Evolutionary conservation across 306 rosid genomes (phyloP).

Genomic region (Cucumis hystrix): DNA sequence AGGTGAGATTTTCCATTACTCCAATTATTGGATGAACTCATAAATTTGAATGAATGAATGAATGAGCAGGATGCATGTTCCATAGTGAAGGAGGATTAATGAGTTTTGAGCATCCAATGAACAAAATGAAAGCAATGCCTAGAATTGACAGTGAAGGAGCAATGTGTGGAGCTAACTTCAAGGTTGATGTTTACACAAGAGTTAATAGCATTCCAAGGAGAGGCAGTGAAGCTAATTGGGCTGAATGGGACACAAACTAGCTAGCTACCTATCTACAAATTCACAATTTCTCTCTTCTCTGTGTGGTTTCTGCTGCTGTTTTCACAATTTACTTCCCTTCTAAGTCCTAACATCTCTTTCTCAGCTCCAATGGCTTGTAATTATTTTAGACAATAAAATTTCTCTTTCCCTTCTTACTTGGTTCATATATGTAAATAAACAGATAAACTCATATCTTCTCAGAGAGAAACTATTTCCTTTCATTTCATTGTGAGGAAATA

Average conservation of each 20-base stretch:
- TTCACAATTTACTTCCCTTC: too few species aligned
- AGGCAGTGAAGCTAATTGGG: constrained; percentile 78
- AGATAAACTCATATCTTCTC: background rate
- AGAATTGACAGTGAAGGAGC: constrained; percentile 85
- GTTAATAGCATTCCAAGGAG: constrained; percentile 83
- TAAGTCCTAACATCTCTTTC: background rate
- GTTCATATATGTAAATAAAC: background rate
- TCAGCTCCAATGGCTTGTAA: background rate
- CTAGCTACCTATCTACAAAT: too few species aligned
- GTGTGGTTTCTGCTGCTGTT: background rate
- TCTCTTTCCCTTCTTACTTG: background rate
- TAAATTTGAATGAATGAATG: constrained; percentile 6
- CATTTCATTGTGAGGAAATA: background rate
- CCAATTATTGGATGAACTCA: too few species aligned
- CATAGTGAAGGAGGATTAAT: constrained; percentile 84
- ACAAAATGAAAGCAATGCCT: constrained; percentile 87
- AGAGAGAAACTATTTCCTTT: background rate
- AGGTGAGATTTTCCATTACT: background rate
- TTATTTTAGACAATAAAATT: background rate
- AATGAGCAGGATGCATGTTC: constrained; percentile 62
- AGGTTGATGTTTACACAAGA: constrained; percentile 61
- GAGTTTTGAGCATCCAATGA: constrained; percentile 99
- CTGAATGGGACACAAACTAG: constrained; percentile 48
- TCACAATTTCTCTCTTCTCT: background rate
- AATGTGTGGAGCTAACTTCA: constrained; percentile 90